Evolutionary conservation across 257 asterid species (phyloP).

Genomic region (Schizonepeta tenuifolia): DNA sequence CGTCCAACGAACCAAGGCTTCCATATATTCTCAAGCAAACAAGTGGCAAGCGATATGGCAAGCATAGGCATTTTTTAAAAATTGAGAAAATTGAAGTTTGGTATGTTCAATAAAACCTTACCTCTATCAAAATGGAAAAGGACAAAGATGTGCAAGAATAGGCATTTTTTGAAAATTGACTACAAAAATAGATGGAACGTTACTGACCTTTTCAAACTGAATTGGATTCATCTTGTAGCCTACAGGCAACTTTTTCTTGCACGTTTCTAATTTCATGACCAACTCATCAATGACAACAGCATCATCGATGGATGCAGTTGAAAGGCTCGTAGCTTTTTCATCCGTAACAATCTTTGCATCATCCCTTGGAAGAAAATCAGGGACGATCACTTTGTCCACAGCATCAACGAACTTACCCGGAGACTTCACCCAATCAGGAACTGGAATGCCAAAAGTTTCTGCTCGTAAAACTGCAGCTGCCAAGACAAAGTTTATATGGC

Average conservation of each 20-base stretch:
- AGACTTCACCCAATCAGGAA: slow-evolving; percentile 81
- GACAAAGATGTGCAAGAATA: too few relatives aligned
- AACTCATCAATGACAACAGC: slow-evolving; percentile 69
- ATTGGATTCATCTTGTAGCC: slow-evolving; percentile 81
- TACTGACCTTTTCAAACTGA: slow-evolving; percentile 83
- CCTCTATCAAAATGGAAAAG: too few relatives aligned
- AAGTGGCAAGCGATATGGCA: neutral
- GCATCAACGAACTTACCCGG: slow-evolving; percentile 69
- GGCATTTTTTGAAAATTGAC: neutral
- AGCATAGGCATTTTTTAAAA: too few relatives aligned
- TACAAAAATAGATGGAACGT: neutral
- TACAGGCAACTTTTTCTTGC: slow-evolving; percentile 49
- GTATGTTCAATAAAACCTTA: too few relatives aligned
- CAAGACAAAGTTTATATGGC: slow-evolving; percentile 82
- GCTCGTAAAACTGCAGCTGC: slow-evolving; percentile 76
- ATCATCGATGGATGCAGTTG: slow-evolving; percentile 77
- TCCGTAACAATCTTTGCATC: slow-evolving; percentile 79
- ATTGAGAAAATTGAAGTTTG: neutral
- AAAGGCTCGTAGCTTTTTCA: slow-evolving; percentile 78
- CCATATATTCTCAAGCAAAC: neutral
- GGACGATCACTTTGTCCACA: slow-evolving; percentile 59
- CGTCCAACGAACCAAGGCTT: neutral
- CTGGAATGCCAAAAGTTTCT: slow-evolving; percentile 72
- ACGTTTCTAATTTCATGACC: slow-evolving; percentile 63
- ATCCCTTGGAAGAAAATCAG: slow-evolving; percentile 65